Evolutionary conservation across 2,329 filamentous ascomycete genomes (phyloP).

Genomic region (Penicillium sp.): DNA sequence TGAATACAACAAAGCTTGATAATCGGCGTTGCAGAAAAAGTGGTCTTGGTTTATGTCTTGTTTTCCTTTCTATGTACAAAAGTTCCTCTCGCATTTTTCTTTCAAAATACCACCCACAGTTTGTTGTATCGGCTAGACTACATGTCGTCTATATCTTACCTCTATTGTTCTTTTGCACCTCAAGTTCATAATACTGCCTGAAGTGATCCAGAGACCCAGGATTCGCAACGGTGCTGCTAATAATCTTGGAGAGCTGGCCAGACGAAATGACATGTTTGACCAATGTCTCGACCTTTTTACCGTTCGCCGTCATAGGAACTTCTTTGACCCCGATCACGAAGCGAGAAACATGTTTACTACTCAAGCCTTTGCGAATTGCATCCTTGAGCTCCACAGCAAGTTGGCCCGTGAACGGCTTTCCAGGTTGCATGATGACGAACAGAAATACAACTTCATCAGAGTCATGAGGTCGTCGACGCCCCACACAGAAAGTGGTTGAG

Average conservation of each 20-base stretch:
- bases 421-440: too few relatives aligned
- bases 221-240: constrained; percentile 21
- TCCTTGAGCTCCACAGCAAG: too few relatives aligned
- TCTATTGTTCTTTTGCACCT: constrained; percentile 5
- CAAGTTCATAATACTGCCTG: constrained; percentile 16
- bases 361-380: too few relatives aligned
- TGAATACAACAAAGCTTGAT: background rate
- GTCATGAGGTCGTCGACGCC: too few relatives aligned
- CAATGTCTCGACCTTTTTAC: too few relatives aligned
- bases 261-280: background rate
- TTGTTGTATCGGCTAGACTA: background rate
- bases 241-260: constrained; percentile 11
- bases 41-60: background rate
- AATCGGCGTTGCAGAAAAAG: background rate
- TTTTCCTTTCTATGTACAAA: background rate
- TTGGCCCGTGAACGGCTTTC: too few relatives aligned
- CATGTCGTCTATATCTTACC: constrained; percentile 9
- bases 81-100: background rate
- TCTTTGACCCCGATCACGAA: too few relatives aligned
- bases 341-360: too few relatives aligned
- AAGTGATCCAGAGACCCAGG: constrained; percentile 14
- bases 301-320: too few relatives aligned
- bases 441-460: too few relatives aligned
- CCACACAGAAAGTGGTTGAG: too few relatives aligned
- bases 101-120: background rate